phyloP scores from a whole-genome alignment of 805 yeast species.

The Pichia californica region DNA sequence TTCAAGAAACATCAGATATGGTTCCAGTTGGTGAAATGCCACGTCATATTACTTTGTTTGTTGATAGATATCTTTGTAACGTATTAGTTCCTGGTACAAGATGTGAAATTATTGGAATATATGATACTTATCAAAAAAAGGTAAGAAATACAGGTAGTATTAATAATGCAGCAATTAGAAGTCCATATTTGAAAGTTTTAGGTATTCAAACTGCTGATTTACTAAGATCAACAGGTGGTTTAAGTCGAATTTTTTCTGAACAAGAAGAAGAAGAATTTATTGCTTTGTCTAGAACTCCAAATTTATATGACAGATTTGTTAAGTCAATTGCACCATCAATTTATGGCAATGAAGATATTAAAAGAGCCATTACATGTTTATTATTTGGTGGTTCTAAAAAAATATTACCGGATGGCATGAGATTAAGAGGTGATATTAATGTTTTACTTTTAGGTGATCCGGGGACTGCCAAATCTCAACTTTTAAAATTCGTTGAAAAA shows the following conservation, averaged over 20 bases:
- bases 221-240: slow-evolving; percentile 37
- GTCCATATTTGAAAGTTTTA: slow-evolving; percentile 80
- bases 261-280: slow-evolving; percentile 92
- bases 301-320: slow-evolving; percentile 79
- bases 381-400: slow-evolving; percentile 93
- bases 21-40: slow-evolving; percentile 99
- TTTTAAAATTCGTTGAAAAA: slow-evolving; percentile 90
- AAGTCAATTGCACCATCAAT: slow-evolving; percentile 94
- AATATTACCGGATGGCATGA: slow-evolving; percentile 89
- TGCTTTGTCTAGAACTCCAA: slow-evolving; percentile 72
- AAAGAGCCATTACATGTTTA: slow-evolving; percentile 87
- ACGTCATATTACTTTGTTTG: slow-evolving; percentile 78
- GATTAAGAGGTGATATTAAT: slow-evolving; percentile 95
- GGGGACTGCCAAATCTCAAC: slow-evolving; percentile 97
- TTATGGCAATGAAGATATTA: slow-evolving; percentile 88
- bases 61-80: slow-evolving; percentile 86
- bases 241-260: slow-evolving; percentile 61
- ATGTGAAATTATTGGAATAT: slow-evolving; percentile 86
- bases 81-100: slow-evolving; percentile 92
- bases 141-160: slow-evolving; percentile 44
- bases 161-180: slow-evolving; percentile 79
- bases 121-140: slow-evolving; percentile 81
- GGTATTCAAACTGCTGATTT: slow-evolving; percentile 71
- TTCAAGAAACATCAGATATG: slow-evolving; percentile 97
- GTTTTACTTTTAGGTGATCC: slow-evolving; percentile 95